Evolutionary conservation across 768 basidiomycete species (phyloP).

Genomic region (Kockovaella imperatae): DNA sequence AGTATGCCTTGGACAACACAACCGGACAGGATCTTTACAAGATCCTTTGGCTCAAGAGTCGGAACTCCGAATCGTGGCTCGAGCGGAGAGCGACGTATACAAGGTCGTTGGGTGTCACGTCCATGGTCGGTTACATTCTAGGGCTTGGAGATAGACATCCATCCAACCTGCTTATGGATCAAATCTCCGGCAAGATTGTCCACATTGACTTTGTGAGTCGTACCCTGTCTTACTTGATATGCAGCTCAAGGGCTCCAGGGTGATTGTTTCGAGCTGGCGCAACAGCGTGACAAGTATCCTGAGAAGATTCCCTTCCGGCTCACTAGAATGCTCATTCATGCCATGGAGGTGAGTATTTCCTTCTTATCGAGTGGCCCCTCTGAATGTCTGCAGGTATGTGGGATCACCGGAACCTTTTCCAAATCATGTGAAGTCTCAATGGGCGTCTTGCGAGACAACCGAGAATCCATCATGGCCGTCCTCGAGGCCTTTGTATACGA

Average conservation of each 20-base stretch:
- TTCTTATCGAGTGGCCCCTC: not conserved
- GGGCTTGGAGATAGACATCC: conserved; percentile 97
- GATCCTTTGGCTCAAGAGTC: conserved; percentile 91
- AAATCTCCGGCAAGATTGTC: conserved; percentile 85
- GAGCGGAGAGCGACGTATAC: conserved; percentile 94
- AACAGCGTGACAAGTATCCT: conserved; percentile 97
- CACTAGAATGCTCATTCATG: conserved; percentile 95
- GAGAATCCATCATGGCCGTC: conserved; percentile 98
- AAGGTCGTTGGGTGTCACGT: conserved; percentile 87
- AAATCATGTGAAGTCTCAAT: conserved; percentile 96
- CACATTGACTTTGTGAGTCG: conserved; percentile 55
- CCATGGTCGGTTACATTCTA: conserved; percentile 97
- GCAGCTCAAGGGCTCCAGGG: conserved; percentile 48
- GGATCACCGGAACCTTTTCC: conserved; percentile 94
- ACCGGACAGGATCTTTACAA: conserved; percentile 96
- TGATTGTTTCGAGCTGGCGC: conserved; percentile 96
- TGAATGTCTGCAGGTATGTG: conserved; percentile 64
- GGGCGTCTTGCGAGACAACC: conserved; percentile 90
- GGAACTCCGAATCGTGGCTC: conserved; percentile 94
- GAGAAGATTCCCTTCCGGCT: conserved; percentile 97
- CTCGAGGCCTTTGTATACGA: conserved; percentile 98
- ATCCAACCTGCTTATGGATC: conserved; percentile 84
- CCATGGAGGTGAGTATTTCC: conserved; percentile 74
- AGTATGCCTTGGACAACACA: conserved; percentile 95
- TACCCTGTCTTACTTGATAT: not conserved